Conservation (phyloP, 768 basidiomycete genomes). For the Candolleomyces aberdarensis region DNA sequence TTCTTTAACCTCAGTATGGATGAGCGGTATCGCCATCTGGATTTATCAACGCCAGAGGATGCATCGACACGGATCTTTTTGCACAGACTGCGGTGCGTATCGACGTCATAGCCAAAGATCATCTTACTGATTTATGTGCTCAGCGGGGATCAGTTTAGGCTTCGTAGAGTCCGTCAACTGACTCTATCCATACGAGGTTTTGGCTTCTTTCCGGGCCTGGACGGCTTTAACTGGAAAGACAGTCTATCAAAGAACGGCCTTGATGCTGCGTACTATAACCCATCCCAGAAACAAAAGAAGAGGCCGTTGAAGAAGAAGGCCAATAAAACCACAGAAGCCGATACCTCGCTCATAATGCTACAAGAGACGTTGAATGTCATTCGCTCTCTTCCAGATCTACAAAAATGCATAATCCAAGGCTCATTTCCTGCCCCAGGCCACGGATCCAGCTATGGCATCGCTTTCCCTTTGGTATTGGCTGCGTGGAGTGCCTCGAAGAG, state of each 20-base stretch:
- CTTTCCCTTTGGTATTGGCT: neutral
- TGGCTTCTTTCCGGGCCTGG: neutral
- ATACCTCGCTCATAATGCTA: neutral
- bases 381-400: neutral
- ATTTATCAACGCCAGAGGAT: neutral
- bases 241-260: neutral
- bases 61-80: neutral
- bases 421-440: neutral
- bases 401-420: neutral
- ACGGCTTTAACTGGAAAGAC: neutral
- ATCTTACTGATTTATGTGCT: neutral
- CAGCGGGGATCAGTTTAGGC: neutral
- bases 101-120: neutral
- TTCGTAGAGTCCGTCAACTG: neutral
- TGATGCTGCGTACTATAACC: neutral
- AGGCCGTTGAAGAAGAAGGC: neutral
- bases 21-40: slow-evolving; percentile 5
- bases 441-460: neutral
- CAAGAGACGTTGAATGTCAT: neutral
- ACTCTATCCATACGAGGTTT: neutral
- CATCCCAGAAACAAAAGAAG: neutral
- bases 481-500: neutral
- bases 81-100: neutral
- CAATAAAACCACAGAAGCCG: neutral
- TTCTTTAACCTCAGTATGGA: slow-evolving; percentile 15